Percentiles rank a stretch among this genome's conserved stretches.
Evolutionary conservation across 805 yeast species (phyloP).

Genomic region (Candida suzukii): DNA sequence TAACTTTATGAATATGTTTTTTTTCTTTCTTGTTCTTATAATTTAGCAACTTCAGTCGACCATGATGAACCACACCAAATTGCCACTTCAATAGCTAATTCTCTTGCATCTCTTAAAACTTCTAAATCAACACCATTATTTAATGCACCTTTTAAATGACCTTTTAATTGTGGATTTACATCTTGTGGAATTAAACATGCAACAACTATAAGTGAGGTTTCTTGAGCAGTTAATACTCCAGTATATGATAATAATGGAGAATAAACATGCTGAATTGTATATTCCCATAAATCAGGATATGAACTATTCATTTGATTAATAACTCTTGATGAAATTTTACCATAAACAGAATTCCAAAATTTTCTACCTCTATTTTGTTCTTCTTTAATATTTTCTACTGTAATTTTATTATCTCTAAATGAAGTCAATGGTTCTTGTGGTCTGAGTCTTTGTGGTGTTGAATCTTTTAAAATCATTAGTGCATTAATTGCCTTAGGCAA

Average conservation of each 20-base stretch:
- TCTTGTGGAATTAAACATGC: constrained; percentile 86
- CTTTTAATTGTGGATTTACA: constrained; percentile 87
- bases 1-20: too few relatives aligned
- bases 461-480: constrained; percentile 52
- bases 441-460: constrained; percentile 43
- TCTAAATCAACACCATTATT: constrained; percentile 68
- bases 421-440: constrained; percentile 8
- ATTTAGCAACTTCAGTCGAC: constrained; percentile 47
- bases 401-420: too few relatives aligned
- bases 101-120: constrained; percentile 53
- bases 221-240: constrained; percentile 53
- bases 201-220: constrained; percentile 71
- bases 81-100: constrained; percentile 56
- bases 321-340: constrained; percentile 65
- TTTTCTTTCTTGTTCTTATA: constrained; percentile 20
- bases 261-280: constrained; percentile 65
- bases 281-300: constrained; percentile 82
- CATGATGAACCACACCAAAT: constrained; percentile 71
- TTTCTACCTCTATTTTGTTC: constrained; percentile 42
- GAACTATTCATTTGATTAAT: constrained; percentile 60
- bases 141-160: constrained; percentile 81
- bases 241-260: constrained; percentile 69
- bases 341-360: constrained; percentile 72
- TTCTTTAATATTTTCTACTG: constrained; percentile 9
- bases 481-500: constrained; percentile 83